Evolutionary conservation across 1,284 basidiomycete genomes (phyloP).

Genomic region (Malassezia caprae): DNA sequence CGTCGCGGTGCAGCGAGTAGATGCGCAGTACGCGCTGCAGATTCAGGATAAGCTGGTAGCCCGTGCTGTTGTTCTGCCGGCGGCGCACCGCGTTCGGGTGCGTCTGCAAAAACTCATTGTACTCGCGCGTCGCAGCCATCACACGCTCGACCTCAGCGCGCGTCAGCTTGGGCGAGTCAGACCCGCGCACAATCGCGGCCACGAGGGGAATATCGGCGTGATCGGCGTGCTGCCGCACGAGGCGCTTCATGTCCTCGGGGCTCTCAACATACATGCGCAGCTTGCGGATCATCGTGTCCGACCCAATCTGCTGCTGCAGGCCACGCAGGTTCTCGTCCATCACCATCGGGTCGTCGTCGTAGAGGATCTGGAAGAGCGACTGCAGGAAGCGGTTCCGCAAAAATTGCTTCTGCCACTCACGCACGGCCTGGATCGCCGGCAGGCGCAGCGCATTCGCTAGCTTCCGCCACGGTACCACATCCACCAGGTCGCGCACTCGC

Average conservation of each 20-base stretch:
- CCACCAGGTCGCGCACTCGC: constrained; percentile 29
- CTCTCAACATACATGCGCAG: constrained; percentile 35
- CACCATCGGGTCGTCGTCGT: constrained; percentile 38
- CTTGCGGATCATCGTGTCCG: constrained; percentile 39
- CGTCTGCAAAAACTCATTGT: constrained; percentile 33
- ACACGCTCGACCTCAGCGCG: constrained; percentile 38
- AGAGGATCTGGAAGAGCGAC: constrained; percentile 30
- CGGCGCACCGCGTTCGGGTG: constrained; percentile 27
- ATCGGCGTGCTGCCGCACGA: constrained; percentile 37
- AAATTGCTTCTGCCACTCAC: constrained; percentile 32
- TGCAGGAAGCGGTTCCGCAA: constrained; percentile 32
- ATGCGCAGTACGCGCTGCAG: constrained; percentile 37
- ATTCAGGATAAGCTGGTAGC: constrained; percentile 32
- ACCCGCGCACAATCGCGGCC: constrained; percentile 41
- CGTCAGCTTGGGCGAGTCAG: constrained; percentile 40
- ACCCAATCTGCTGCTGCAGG: constrained; percentile 29
- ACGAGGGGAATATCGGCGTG: constrained; percentile 40
- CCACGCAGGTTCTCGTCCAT: constrained; percentile 35
- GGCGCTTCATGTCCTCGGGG: constrained; percentile 38
- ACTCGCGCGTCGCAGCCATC: constrained; percentile 32
- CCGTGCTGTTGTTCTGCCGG: constrained; percentile 31
- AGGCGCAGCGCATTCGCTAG: constrained; percentile 37
- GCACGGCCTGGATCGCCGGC: constrained; percentile 32
- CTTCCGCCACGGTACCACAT: constrained; percentile 39
- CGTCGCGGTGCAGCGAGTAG: constrained; percentile 38